These are phyloP conservation scores for Penicillium hesseltinei DNA, from an alignment of 2,329 filamentous ascomycete genomes.

Conservation along the genomic window DNA sequence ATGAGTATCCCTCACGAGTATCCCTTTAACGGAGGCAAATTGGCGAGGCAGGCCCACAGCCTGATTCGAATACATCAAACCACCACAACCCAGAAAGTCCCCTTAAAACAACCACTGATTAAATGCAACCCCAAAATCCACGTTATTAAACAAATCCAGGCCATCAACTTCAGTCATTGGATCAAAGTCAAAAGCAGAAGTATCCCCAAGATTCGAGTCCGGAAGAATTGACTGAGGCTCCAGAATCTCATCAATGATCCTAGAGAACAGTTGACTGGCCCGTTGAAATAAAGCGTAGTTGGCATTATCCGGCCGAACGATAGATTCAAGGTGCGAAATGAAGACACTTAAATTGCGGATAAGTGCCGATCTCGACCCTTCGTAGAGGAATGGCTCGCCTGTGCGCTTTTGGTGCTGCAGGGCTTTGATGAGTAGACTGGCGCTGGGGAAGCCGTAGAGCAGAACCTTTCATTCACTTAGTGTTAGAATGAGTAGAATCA, in stretches of 20 bases:
- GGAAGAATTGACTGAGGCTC: constrained; percentile 15
- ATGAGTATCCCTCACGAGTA: too few relatives aligned
- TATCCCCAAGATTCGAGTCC: neutral
- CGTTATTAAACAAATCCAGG: constrained; percentile 22
- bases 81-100: neutral
- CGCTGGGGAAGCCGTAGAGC: constrained; percentile 29
- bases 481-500: neutral
- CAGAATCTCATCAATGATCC: constrained; percentile 29
- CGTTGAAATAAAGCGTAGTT: constrained; percentile 25
- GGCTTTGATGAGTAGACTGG: constrained; percentile 26
- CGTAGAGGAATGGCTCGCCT: constrained; percentile 30
- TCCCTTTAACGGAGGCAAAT: neutral
- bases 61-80: neutral
- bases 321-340: constrained; percentile 40
- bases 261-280: constrained; percentile 21
- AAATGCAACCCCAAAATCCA: constrained; percentile 22
- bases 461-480: constrained; percentile 14
- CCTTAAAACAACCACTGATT: constrained; percentile 24
- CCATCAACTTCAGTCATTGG: constrained; percentile 16
- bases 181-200: constrained; percentile 8
- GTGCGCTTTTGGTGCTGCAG: constrained; percentile 25
- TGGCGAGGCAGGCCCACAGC: neutral
- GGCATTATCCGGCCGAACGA: constrained; percentile 33
- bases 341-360: constrained; percentile 43
- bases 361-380: constrained; percentile 35